Evolutionary conservation across 1,284 basidiomycete species (phyloP).

Genomic region (Puccinia novopanici): DNA sequence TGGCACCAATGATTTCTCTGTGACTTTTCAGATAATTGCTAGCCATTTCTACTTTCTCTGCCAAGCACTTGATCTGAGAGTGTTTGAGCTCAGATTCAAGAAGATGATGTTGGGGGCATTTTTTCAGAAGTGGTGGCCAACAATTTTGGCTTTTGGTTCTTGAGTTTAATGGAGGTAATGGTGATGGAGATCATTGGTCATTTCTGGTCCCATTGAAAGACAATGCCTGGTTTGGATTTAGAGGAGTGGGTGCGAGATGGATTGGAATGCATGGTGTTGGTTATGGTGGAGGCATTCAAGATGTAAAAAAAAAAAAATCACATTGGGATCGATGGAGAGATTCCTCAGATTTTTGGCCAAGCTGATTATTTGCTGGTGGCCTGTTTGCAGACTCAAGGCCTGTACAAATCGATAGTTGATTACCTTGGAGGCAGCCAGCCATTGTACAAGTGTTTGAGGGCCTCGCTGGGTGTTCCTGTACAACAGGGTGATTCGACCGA

Average conservation of each 20-base stretch:
- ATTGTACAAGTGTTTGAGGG: conserved; percentile 33
- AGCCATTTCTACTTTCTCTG: conserved; percentile 44
- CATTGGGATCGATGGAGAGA: not conserved
- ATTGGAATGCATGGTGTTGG: not conserved
- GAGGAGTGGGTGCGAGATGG: not conserved
- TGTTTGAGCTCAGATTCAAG: conserved; percentile 23
- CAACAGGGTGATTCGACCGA: conserved; percentile 29
- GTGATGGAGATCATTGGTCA: not conserved
- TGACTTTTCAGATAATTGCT: conserved; percentile 62
- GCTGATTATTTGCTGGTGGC: not conserved
- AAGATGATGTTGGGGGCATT: not conserved
- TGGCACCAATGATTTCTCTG: no score
- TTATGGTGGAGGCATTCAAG: no score
- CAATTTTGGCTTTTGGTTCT: not conserved
- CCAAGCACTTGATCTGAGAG: conserved; percentile 46
- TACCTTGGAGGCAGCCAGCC: no score
- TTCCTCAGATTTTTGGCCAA: not conserved
- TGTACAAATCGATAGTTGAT: no score
- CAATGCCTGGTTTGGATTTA: conserved; percentile 30
- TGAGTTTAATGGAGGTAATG: not conserved
- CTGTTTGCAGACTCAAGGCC: not conserved
- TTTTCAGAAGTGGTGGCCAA: not conserved
- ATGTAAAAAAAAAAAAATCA: not conserved
- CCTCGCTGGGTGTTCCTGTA: not conserved
- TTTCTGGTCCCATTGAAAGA: conserved; percentile 7